phyloP scores from a whole-genome alignment of 305 asterid genomes.

The Fraxinus sp. region DNA sequence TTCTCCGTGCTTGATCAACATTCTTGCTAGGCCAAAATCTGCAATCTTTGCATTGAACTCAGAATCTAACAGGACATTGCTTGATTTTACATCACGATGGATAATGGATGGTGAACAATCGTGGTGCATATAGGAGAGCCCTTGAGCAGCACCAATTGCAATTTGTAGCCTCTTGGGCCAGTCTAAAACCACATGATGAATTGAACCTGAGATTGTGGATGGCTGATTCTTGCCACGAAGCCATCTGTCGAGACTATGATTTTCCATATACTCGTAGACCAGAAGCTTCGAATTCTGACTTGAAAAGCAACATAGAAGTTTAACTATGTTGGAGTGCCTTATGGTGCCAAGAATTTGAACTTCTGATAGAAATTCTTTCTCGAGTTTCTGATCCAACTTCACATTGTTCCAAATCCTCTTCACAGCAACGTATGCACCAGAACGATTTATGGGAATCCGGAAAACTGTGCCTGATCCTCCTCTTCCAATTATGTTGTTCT shows the following conservation, averaged over 20 bases:
- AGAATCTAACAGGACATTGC: slow-evolving; percentile 58
- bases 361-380: slow-evolving; percentile 72
- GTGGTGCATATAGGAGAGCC: slow-evolving; percentile 71
- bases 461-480: slow-evolving; percentile 89
- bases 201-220: slow-evolving; percentile 31
- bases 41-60: slow-evolving; percentile 71
- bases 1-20: slow-evolving; percentile 56
- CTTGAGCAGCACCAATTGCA: slow-evolving; percentile 68
- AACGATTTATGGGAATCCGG: slow-evolving; percentile 48
- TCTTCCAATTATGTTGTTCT: slow-evolving; percentile 58
- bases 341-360: slow-evolving; percentile 66
- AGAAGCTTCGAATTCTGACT: slow-evolving; percentile 60
- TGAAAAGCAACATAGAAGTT: slow-evolving; percentile 73
- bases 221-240: slow-evolving; percentile 47
- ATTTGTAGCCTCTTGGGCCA: slow-evolving; percentile 80
- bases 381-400: slow-evolving; percentile 53
- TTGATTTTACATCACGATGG: slow-evolving; percentile 66
- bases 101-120: slow-evolving; percentile 60
- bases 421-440: slow-evolving; percentile 64
- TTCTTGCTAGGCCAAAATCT: slow-evolving; percentile 69
- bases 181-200: slow-evolving; percentile 49
- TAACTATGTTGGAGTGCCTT: slow-evolving; percentile 77
- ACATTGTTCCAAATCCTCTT: slow-evolving; percentile 61
- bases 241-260: slow-evolving; percentile 77
- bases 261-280: slow-evolving; percentile 79